Evolutionary conservation across 805 yeast genomes (phyloP).

Genomic region (Yarrowia sp.): DNA sequence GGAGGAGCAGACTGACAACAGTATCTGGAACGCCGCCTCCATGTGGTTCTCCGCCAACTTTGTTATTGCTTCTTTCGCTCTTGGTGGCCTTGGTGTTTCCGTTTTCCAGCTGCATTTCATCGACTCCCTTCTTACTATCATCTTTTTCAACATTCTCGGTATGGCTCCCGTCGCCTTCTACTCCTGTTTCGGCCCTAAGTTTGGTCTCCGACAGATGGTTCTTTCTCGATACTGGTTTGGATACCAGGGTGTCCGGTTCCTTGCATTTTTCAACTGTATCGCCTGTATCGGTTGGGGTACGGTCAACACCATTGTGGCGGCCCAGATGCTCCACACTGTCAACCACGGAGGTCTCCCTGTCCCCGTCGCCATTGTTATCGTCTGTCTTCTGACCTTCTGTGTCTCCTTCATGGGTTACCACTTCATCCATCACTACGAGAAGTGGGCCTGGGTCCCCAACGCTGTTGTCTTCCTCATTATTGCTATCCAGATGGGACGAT

Average conservation of each 20-base stretch:
- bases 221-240: conserved; percentile 81
- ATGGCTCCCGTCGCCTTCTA: conserved; percentile 80
- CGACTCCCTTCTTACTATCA: conserved; percentile 67
- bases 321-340: conserved; percentile 79
- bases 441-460: conserved; percentile 89
- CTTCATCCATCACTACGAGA: conserved; percentile 81
- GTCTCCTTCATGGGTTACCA: conserved; percentile 86
- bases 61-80: conserved; percentile 81
- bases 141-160: conserved; percentile 79
- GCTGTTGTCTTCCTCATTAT: conserved; percentile 74
- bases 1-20: conserved; percentile 73
- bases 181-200: conserved; percentile 80
- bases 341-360: conserved; percentile 74
- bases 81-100: conserved; percentile 75
- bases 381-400: conserved; percentile 67
- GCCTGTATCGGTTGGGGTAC: conserved; percentile 98
- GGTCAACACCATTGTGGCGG: conserved; percentile 87
- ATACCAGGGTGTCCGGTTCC: conserved; percentile 73
- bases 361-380: conserved; percentile 87
- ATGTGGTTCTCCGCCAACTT: conserved; percentile 93
- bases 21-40: conserved; percentile 72
- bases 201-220: conserved; percentile 89
- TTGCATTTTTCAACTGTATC: conserved; percentile 75
- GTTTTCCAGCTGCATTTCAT: conserved; percentile 75
- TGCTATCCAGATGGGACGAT: conserved; percentile 74